These are phyloP conservation scores for Rhizopogon vinicolor DNA, from an alignment of 768 basidiomycete genomes.

Conservation along the genomic window DNA sequence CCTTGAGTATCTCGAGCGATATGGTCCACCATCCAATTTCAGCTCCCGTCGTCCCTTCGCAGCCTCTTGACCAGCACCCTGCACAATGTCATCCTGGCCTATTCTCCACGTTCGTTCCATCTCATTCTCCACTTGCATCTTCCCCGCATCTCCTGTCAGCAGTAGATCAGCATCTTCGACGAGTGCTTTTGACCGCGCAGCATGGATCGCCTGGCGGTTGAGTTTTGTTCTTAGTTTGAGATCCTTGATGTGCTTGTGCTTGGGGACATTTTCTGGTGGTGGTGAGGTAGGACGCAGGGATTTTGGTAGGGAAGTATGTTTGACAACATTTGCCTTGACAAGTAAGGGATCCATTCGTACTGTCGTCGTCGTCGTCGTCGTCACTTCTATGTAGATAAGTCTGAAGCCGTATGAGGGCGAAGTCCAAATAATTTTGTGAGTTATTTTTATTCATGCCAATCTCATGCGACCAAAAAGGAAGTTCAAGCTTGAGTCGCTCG, in stretches of 20 bases:
- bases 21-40: slow-evolving; percentile 82
- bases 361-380: neutral
- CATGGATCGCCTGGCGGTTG: slow-evolving; percentile 53
- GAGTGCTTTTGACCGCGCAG: slow-evolving; percentile 57
- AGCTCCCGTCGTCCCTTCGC: slow-evolving; percentile 72
- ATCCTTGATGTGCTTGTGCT: slow-evolving; percentile 62
- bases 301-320: slow-evolving; percentile 59
- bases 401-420: no score
- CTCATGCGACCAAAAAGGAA: no score
- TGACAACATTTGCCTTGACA: slow-evolving; percentile 60
- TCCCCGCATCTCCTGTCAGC: slow-evolving; percentile 64
- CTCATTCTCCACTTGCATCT: slow-evolving; percentile 69
- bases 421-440: no score
- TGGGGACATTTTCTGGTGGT: slow-evolving; percentile 40
- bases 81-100: slow-evolving; percentile 71
- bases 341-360: slow-evolving; percentile 55
- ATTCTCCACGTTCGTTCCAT: slow-evolving; percentile 91
- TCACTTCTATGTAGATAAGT: neutral
- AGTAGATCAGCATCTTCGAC: slow-evolving; percentile 70
- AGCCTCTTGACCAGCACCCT: slow-evolving; percentile 68
- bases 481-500: no score
- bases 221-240: slow-evolving; percentile 74
- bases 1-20: slow-evolving; percentile 78
- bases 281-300: slow-evolving; percentile 56
- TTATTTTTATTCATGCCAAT: no score